Conservation (phyloP, 1,284 basidiomycete species). For the Somion occarium region DNA sequence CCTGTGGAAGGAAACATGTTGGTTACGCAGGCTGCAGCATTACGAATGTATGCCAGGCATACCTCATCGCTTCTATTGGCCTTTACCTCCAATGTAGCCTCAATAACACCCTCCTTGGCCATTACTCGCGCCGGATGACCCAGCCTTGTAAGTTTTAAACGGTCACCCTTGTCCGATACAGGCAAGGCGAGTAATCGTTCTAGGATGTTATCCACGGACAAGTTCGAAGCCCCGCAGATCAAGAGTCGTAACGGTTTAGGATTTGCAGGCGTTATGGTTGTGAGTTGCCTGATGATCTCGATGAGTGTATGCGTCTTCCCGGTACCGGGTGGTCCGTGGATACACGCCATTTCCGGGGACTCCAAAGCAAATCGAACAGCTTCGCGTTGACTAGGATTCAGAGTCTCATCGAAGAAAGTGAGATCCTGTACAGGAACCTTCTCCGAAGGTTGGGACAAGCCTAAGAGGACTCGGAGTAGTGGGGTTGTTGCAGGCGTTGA, state of each 20-base stretch:
- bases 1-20: slow-evolving; percentile 26
- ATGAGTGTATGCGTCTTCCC: slow-evolving; percentile 93
- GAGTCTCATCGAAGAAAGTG: slow-evolving; percentile 68
- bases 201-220: slow-evolving; percentile 89
- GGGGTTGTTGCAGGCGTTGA: slow-evolving; percentile 28
- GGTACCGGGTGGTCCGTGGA: slow-evolving; percentile 96
- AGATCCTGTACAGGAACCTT: slow-evolving; percentile 36
- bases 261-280: slow-evolving; percentile 43
- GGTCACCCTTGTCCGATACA: slow-evolving; percentile 34
- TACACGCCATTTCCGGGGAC: slow-evolving; percentile 79
- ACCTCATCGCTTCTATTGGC: slow-evolving; percentile 76
- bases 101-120: slow-evolving; percentile 60
- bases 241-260: slow-evolving; percentile 57
- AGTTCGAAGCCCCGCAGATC: slow-evolving; percentile 88
- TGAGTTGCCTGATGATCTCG: slow-evolving; percentile 84
- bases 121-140: slow-evolving; percentile 94
- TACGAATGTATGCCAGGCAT: slow-evolving; percentile 1
- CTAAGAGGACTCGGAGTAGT: slow-evolving; percentile 65
- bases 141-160: slow-evolving; percentile 69
- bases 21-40: too few species aligned
- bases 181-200: slow-evolving; percentile 73
- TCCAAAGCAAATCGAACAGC: slow-evolving; percentile 75
- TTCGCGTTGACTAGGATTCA: slow-evolving; percentile 83
- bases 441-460: slow-evolving; percentile 43
- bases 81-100: slow-evolving; percentile 86